phyloP scores from a whole-genome alignment of 495 filamentous ascomycete genomes.

The Aspergillus sclerotiicarbonarius region DNA sequence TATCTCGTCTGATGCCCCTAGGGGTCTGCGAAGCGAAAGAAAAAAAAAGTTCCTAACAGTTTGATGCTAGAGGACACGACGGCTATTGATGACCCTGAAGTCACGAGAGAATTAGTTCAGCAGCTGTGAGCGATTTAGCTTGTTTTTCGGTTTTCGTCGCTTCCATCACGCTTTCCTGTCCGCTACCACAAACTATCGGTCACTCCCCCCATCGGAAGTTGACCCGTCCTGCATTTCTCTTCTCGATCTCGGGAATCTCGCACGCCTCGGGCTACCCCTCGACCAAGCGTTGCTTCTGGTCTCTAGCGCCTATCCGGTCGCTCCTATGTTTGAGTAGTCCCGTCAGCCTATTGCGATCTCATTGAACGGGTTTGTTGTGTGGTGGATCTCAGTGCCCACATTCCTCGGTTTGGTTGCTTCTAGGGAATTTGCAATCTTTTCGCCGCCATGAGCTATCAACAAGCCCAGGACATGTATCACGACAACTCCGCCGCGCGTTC shows the following conservation, averaged over 20 bases:
- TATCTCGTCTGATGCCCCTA: conserved; percentile 16
- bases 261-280: background rate
- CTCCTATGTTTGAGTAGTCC: conserved; percentile 38
- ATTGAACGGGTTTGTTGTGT: conserved; percentile 41
- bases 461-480: conserved; percentile 62
- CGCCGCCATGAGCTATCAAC: conserved; percentile 55
- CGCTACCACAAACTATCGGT: background rate
- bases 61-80: conserved; percentile 30
- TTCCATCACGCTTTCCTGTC: conserved; percentile 3
- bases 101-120: conserved; percentile 24
- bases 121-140: conserved; percentile 21
- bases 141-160: conserved; percentile 18
- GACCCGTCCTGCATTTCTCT: background rate
- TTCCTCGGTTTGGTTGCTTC: conserved; percentile 35
- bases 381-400: conserved; percentile 44
- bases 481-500: conserved; percentile 58
- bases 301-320: conserved; percentile 23
- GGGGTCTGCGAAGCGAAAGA: conserved; percentile 16
- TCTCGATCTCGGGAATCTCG: background rate
- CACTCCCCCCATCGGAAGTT: conserved; percentile 5
- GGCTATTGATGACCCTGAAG: conserved; percentile 26
- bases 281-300: conserved; percentile 5
- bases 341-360: conserved; percentile 21
- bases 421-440: conserved; percentile 27
- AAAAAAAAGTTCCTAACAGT: conserved; percentile 18